phyloP scores from a whole-genome alignment of 306 rosid genomes.

The Rosa lucieae region DNA sequence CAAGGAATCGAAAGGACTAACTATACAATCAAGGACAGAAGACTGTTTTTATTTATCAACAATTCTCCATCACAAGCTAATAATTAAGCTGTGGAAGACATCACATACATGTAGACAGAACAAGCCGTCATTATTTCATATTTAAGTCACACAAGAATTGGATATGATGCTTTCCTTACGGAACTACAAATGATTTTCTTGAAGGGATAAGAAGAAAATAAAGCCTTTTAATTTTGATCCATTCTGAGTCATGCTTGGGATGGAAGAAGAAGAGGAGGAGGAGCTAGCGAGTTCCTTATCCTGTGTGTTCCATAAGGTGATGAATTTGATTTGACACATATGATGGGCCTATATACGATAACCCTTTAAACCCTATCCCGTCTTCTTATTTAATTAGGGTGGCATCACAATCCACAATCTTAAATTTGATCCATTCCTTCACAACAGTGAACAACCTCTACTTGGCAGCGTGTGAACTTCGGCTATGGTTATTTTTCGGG shows the following conservation, averaged over 20 bases:
- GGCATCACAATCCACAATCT: conserved; percentile 10
- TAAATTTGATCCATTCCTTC: not conserved
- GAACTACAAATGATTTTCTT: not conserved
- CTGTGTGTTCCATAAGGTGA: not conserved
- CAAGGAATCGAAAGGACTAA: not conserved
- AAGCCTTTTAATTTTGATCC: conserved; percentile 5
- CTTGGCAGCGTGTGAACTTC: not conserved
- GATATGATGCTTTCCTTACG: not conserved
- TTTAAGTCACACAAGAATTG: not conserved
- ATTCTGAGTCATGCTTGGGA: not conserved
- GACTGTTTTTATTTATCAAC: not conserved
- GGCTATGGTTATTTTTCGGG: not conserved
- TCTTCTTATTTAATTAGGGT: not conserved
- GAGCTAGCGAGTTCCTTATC: conserved; percentile 7
- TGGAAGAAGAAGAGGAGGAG: not conserved
- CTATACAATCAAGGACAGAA: not conserved
- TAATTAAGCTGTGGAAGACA: not conserved
- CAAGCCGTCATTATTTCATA: conserved; percentile 5
- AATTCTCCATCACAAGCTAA: not conserved
- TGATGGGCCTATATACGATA: conserved; percentile 2
- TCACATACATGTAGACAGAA: not conserved
- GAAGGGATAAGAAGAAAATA: conserved; percentile 16
- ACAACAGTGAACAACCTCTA: not conserved
- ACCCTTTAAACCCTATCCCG: conserved; percentile 1
- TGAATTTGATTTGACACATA: conserved; percentile 4